Percentiles rank a stretch among this genome's conserved stretches.
phyloP scores from a whole-genome alignment of 441 rosid species.

The Bocquillonia castaneifolia region DNA sequence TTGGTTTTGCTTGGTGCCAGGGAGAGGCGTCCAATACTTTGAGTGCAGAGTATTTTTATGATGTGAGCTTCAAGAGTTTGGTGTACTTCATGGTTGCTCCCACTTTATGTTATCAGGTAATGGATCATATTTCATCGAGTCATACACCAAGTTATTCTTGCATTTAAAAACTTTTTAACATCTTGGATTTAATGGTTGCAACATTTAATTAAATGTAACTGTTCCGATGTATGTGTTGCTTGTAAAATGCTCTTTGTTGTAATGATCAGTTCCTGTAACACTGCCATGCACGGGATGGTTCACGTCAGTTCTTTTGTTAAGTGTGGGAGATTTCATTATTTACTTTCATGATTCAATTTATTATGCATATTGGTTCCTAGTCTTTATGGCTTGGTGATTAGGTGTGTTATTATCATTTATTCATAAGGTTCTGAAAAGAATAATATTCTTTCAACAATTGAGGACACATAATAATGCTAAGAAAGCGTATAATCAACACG shows the following conservation, averaged over 20 bases:
- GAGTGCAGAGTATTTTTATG: constrained; percentile 37
- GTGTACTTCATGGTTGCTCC: constrained; percentile 96
- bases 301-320: too few relatives aligned
- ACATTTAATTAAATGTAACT: not conserved
- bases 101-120: constrained; percentile 96
- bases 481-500: not conserved
- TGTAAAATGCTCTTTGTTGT: not conserved
- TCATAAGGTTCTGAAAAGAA: too few relatives aligned
- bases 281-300: too few relatives aligned
- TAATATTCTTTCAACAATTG: too few relatives aligned
- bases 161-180: not conserved
- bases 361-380: too few relatives aligned
- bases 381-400: too few relatives aligned
- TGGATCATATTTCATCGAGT: not conserved
- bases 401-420: too few relatives aligned
- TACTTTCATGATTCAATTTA: too few relatives aligned
- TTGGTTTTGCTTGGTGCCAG: constrained; percentile 39
- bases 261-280: not conserved
- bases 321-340: too few relatives aligned
- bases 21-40: constrained; percentile 33
- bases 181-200: too few relatives aligned
- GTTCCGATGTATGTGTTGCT: not conserved
- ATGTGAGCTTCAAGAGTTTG: constrained; percentile 73
- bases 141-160: not conserved
- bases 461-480: not conserved